These are phyloP conservation scores for Verticillium zaregamsianum DNA, from an alignment of 2,329 filamentous ascomycete genomes.

Conservation along the genomic window DNA sequence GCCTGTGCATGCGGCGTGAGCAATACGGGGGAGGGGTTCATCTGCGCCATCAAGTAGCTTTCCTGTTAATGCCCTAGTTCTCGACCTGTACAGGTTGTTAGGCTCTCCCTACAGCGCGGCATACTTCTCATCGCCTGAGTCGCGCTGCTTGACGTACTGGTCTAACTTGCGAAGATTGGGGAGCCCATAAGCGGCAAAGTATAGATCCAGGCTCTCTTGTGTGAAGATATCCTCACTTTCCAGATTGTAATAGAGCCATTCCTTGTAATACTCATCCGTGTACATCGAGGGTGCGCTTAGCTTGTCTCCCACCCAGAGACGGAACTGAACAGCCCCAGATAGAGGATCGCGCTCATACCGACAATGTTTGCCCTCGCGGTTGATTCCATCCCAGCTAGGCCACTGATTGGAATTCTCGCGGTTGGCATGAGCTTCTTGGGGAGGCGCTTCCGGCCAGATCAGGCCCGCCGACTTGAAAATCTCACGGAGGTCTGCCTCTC, in stretches of 20 bases:
- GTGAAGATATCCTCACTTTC: constrained; percentile 5
- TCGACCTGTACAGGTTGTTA: no score
- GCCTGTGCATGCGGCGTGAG: no score
- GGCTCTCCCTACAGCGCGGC: neutral
- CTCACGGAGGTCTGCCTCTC: neutral
- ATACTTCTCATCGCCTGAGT: neutral
- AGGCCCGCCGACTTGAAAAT: neutral
- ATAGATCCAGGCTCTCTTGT: constrained; percentile 11
- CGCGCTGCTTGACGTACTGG: constrained; percentile 13
- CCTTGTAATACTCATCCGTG: constrained; percentile 2
- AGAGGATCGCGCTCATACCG: neutral
- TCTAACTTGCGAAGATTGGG: constrained; percentile 20
- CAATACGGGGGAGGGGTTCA: no score
- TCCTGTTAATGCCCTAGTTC: no score
- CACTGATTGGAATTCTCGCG: neutral
- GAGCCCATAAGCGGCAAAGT: constrained; percentile 13
- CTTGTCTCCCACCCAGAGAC: neutral
- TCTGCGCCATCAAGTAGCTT: no score
- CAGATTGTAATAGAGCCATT: constrained; percentile 11
- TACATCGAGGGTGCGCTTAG: neutral
- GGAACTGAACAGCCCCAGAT: neutral
- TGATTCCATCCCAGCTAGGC: neutral
- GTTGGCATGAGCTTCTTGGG: neutral
- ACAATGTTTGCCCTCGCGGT: neutral
- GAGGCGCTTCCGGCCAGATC: neutral